Base-by-base conservation (phyloP, 176 grass and related monocot species). In the Raddia distichophylla region DNA sequence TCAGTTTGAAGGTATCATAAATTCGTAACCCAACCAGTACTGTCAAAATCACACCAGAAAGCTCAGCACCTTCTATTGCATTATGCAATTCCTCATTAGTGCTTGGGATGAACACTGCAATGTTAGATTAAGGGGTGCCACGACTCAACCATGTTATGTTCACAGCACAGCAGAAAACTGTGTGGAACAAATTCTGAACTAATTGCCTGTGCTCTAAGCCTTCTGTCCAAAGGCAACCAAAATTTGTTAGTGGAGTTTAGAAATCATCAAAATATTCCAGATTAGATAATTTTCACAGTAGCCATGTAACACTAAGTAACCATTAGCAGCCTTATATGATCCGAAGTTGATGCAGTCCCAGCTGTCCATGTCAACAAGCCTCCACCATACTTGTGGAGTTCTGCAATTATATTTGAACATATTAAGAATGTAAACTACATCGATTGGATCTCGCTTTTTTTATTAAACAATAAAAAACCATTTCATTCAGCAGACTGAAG, bases 311-410 rank as follows among this genome's bases (percentile, higher is more conserved):
- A 70, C 18, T 22, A 80, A 69, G 55, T 63, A 89, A 75, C 46
- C 37, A 40, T 69, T 82, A 80, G 17, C 40, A 71, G 76, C 70
- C 82, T 80, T 63, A 35, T 68, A 68, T 46, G 5, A 79, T 70
- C 37, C 37, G 2, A 87, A 18, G 87, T 82, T 6, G 83, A 79
- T 19, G 77, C 19, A 8, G 61, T 99, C 94, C 77, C 91, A 88
- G 33, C 59, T 57, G 14, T 99, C 93, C 16, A 82, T 70, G 52
- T 93, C 93, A 1, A 84, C 71, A 75, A 93, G 89, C 93, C 95
- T 46, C 95, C 95, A 49, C 97, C 89, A 71, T 99, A 96, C 74
- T 94, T 95, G 79, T 95, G 97, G 9, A 99, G 83, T 91, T 99
- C 96, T 95, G 89, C 13, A 79, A 60, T 54, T 42, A 83, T 19